Evolutionary conservation across 2,329 filamentous ascomycete species (phyloP).

Genomic region (Exutisphaerella laricina): DNA sequence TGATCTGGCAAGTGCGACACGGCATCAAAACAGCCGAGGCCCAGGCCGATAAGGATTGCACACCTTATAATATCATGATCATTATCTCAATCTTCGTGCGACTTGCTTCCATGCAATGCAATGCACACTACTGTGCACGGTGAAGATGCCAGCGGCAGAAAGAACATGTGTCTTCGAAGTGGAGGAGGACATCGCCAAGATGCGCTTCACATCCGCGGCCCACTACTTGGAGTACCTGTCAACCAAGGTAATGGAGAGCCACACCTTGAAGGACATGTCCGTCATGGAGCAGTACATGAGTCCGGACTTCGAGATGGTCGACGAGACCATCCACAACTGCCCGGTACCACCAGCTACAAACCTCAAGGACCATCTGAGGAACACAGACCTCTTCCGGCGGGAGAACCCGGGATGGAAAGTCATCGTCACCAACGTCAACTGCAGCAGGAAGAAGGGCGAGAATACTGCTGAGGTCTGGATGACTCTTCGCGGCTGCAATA

Average conservation of each 20-base stretch:
- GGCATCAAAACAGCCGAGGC: too few relatives aligned
- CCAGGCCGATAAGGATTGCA: too few relatives aligned
- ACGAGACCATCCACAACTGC: slow-evolving; percentile 11
- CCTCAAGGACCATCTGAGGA: slow-evolving; percentile 9
- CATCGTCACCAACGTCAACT: slow-evolving; percentile 6
- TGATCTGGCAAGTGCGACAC: too few relatives aligned
- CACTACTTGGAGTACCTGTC: not conserved
- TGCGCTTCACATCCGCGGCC: not conserved
- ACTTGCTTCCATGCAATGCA: too few relatives aligned
- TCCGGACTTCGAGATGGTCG: slow-evolving; percentile 13
- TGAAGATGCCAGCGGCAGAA: too few relatives aligned
- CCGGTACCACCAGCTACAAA: slow-evolving; percentile 6
- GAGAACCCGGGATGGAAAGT: slow-evolving; percentile 12
- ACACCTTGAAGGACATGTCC: not conserved
- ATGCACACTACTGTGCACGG: too few relatives aligned
- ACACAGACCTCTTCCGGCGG: slow-evolving; percentile 5
- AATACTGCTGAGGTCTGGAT: slow-evolving; percentile 16
- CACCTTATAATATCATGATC: too few relatives aligned
- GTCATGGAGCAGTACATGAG: not conserved
- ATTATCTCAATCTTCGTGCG: too few relatives aligned
- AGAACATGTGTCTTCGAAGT: too few relatives aligned
- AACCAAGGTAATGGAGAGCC: not conserved
- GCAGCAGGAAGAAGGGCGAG: slow-evolving; percentile 8
- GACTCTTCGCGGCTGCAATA: slow-evolving; percentile 8
- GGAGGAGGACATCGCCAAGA: too few relatives aligned